Conservation (phyloP, 129 eudicot species). For the Flaveria robusta region DNA sequence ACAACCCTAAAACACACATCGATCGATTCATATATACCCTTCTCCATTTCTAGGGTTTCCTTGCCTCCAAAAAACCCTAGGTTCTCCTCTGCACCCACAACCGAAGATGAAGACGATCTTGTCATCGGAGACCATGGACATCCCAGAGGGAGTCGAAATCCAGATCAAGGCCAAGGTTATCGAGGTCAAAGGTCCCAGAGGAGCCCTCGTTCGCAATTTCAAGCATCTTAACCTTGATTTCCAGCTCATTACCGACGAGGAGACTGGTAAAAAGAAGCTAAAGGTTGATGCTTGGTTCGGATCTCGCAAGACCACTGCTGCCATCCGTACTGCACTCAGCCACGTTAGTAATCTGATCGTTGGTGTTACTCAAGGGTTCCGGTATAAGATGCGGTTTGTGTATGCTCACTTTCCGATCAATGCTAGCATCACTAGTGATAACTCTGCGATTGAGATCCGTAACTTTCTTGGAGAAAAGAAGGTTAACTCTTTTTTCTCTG, state of each 20-base stretch:
- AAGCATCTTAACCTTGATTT: conserved; percentile 43
- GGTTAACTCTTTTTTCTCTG: neutral
- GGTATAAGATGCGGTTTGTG: conserved; percentile 45
- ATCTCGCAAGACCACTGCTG: conserved; percentile 42
- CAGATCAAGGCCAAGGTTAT: conserved; percentile 49
- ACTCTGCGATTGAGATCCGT: conserved; percentile 42
- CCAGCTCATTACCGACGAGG: conserved; percentile 37
- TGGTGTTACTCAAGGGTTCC: conserved; percentile 41
- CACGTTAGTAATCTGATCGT: conserved; percentile 36
- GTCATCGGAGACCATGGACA: conserved; percentile 61
- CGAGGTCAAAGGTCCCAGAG: conserved; percentile 40
- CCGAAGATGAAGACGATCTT: conserved; percentile 54
- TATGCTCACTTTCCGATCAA: conserved; percentile 47
- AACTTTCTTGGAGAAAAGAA: conserved; percentile 47
- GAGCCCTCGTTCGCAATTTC: conserved; percentile 46
- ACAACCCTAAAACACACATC: neutral
- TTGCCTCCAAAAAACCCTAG: conserved; percentile 33
- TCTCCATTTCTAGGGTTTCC: conserved; percentile 15
- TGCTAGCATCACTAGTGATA: conserved; percentile 34
- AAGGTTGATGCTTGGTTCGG: conserved; percentile 49
- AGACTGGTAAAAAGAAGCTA: conserved; percentile 38
- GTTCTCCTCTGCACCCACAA: too few relatives aligned
- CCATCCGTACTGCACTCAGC: conserved; percentile 42
- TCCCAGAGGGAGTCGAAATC: conserved; percentile 52
- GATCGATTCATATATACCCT: neutral